A percentile compares a stretch with the other conserved stretches of the same genome.
phyloP scores from a whole-genome alignment of 2,329 filamentous ascomycete genomes.

The Thelonectria rubi region DNA sequence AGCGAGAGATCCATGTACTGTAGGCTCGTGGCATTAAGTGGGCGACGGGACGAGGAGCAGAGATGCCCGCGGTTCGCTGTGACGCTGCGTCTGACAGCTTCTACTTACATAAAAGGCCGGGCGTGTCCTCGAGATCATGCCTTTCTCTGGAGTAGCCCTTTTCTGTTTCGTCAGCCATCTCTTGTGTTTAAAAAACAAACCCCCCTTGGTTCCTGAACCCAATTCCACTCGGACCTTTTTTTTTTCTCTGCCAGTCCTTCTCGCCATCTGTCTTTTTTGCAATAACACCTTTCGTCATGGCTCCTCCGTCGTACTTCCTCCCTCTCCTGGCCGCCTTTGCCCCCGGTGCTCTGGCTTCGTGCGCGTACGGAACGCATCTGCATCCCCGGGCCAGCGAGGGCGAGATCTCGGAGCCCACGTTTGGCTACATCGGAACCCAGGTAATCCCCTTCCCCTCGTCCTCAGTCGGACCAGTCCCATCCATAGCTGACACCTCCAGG shows the following conservation, averaged over 20 bases:
- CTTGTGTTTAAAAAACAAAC: neutral
- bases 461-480: too few relatives aligned
- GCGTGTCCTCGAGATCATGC: neutral
- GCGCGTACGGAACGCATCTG: constrained; percentile 52
- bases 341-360: constrained; percentile 45
- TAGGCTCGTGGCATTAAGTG: too few relatives aligned
- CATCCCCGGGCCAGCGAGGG: constrained; percentile 45
- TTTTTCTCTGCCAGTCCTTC: neutral
- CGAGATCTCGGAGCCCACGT: constrained; percentile 47
- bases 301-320: constrained; percentile 16
- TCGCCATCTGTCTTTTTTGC: neutral
- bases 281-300: neutral
- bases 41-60: neutral
- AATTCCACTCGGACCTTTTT: neutral
- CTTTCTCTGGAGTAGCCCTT: neutral
- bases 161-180: neutral
- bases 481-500: constrained; percentile 35
- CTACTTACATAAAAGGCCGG: neutral
- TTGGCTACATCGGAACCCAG: constrained; percentile 49
- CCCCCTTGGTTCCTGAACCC: neutral
- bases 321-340: constrained; percentile 32
- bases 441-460: too few relatives aligned
- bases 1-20: too few relatives aligned
- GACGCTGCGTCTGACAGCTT: neutral
- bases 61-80: neutral